phyloP scores from a whole-genome alignment of 768 basidiomycete species.

The Termitomyces sp. region DNA sequence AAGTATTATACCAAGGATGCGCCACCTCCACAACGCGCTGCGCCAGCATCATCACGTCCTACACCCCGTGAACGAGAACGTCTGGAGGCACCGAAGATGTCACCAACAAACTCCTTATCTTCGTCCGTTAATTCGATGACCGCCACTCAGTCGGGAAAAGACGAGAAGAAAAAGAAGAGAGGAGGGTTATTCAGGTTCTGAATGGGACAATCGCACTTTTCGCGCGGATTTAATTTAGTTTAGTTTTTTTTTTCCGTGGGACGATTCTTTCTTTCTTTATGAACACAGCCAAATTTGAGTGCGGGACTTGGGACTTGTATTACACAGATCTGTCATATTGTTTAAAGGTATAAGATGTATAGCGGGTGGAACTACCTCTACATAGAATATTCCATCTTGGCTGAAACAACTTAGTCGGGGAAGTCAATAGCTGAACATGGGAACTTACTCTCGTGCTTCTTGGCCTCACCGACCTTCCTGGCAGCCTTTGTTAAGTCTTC shows the following conservation, averaged over 20 bases:
- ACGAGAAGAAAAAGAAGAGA: slow-evolving; percentile 78
- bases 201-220: slow-evolving; percentile 15
- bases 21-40: slow-evolving; percentile 45
- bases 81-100: slow-evolving; percentile 36
- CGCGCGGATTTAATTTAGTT: slow-evolving; percentile 16
- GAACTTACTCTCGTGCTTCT: slow-evolving; percentile 93
- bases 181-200: slow-evolving; percentile 67
- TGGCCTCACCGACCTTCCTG: slow-evolving; percentile 91
- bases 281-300: background rate
- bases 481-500: slow-evolving; percentile 97
- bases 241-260: slow-evolving; percentile 15
- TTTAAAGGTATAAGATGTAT: slow-evolving; percentile 15
- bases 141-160: slow-evolving; percentile 32
- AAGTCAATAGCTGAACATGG: background rate
- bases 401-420: slow-evolving; percentile 23
- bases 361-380: slow-evolving; percentile 21
- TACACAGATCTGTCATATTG: background rate
- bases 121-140: slow-evolving; percentile 37
- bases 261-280: slow-evolving; percentile 1
- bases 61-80: slow-evolving; percentile 27
- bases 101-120: slow-evolving; percentile 52
- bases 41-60: slow-evolving; percentile 32
- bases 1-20: slow-evolving; percentile 69
- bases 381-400: slow-evolving; percentile 53
- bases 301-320: slow-evolving; percentile 1